A percentile compares a stretch with the other conserved stretches of the same genome.
These are phyloP conservation scores for Hippophae tibetana DNA, from an alignment of 306 rosid genomes.

Conservation along the genomic window DNA sequence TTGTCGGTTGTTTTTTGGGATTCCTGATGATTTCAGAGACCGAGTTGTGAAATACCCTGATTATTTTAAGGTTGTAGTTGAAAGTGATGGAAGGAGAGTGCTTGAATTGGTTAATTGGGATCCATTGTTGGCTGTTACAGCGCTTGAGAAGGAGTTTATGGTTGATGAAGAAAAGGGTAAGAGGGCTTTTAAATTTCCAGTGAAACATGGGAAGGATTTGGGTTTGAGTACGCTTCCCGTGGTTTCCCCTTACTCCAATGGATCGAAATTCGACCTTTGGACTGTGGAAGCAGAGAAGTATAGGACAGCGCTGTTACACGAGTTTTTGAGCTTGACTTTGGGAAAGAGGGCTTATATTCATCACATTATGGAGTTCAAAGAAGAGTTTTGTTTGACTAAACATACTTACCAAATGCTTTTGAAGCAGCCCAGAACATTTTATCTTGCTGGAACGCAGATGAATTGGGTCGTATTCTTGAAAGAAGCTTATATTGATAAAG, in stretches of 20 bases:
- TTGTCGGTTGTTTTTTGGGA: conserved; percentile 57
- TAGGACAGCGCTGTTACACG: conserved; percentile 70
- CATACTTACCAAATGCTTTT: conserved; percentile 82
- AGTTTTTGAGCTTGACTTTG: conserved; percentile 80
- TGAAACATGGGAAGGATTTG: conserved; percentile 74
- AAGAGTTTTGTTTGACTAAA: conserved; percentile 76
- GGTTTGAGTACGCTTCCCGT: conserved; percentile 64
- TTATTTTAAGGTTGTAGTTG: conserved; percentile 36
- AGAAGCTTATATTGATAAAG: conserved; percentile 59
- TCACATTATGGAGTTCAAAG: conserved; percentile 88
- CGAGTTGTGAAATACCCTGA: conserved; percentile 50
- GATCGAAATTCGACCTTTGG: conserved; percentile 64
- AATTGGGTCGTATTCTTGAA: conserved; percentile 87
- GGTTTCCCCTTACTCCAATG: conserved; percentile 78
- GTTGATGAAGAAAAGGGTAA: conserved; percentile 61
- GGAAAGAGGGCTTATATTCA: conserved; percentile 90
- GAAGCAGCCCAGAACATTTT: conserved; percentile 76
- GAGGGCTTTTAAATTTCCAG: conserved; percentile 67
- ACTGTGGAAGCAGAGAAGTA: conserved; percentile 84
- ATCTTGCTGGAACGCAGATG: conserved; percentile 92
- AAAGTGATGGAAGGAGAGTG: conserved; percentile 43
- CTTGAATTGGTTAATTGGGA: conserved; percentile 86
- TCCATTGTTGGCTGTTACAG: conserved; percentile 58
- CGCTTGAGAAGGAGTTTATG: conserved; percentile 69
- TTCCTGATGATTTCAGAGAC: conserved; percentile 73